Conservation (phyloP, 2,329 filamentous ascomycete species). For the Ploettnerulaceae sp. region DNA sequence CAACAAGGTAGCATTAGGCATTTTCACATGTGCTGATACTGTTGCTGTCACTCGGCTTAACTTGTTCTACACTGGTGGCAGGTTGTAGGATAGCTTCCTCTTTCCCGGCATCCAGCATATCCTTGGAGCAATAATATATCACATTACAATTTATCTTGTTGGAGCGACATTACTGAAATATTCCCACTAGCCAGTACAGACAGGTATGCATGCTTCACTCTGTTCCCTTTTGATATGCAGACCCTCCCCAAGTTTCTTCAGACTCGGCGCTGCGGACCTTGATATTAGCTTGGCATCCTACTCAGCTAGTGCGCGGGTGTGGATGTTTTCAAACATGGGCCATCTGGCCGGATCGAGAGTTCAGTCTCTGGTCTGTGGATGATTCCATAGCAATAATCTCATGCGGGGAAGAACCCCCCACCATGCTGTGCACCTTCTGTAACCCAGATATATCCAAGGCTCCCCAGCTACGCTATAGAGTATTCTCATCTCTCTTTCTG, state of each 20-base stretch:
- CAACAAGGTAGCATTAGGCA: not conserved
- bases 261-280: slow-evolving; percentile 26
- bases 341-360: slow-evolving; percentile 26
- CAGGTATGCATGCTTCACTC: slow-evolving; percentile 11
- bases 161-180: slow-evolving; percentile 6
- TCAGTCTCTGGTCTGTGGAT: slow-evolving; percentile 14
- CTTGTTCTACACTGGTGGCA: not conserved
- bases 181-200: slow-evolving; percentile 10
- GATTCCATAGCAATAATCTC: slow-evolving; percentile 9
- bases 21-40: slow-evolving; percentile 6
- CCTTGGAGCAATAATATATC: slow-evolving; percentile 5
- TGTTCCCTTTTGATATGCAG: not conserved
- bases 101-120: not conserved
- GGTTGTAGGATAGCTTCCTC: not conserved
- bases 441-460: slow-evolving; percentile 28
- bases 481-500: slow-evolving; percentile 5
- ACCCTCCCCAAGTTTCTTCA: slow-evolving; percentile 10
- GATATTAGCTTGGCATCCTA: slow-evolving; percentile 17
- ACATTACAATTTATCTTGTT: slow-evolving; percentile 10
- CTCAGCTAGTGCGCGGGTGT: slow-evolving; percentile 25
- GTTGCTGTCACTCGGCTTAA: not conserved
- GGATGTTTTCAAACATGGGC: slow-evolving; percentile 23
- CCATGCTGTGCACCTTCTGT: slow-evolving; percentile 8
- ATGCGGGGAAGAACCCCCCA: slow-evolving; percentile 27
- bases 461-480: slow-evolving; percentile 10